Evolutionary conservation across 2,329 filamentous ascomycete genomes (phyloP), one percentile per base, ranked within the genome.

Genomic region (Phialocephala subalpina): DNA sequence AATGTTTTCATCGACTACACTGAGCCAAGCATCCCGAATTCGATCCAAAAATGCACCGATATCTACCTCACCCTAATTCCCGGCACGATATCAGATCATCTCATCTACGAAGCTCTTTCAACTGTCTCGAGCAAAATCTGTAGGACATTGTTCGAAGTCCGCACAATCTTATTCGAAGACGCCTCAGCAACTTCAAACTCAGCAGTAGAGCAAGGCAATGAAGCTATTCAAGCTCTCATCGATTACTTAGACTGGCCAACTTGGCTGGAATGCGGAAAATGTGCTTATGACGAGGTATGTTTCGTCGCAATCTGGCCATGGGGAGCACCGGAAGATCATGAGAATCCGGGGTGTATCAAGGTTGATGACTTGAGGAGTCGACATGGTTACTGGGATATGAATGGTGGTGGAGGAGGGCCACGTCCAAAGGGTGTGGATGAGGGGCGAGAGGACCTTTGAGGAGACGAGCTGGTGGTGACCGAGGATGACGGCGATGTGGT

Each of bases 221-320:
- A 20, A 2, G 22, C 18, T 6, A 29, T 74, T 6, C 22, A 76
- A 7, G 68, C 75, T 0, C 73, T 91, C 18, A 81, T 84, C 22
- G 67, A 76, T 0, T 83, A 83, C 64, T 78, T 91, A 2, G 79
- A 80, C 7, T 91, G 89, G 89, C 82, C 85, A 3, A 81, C 77
- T 0, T 90, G 87, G 87, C 88, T 86, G 70, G 80, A 83, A 58
- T 87, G 86, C 60, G 78, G 80, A 7, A 79, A 80, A 0, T 91
- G 89, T 72, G 75, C 71, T 0, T 78, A 80, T 8, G 81, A 86
- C 53, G 83, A 90, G 75, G 75, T 88, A 2, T 87, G 87, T 67
- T 82, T 86, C 55, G 79, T 90, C n/a, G 87, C 87, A 1, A 88
- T 90, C 72, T 91, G 87, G 87, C 88, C 88, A 0, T 79, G 83